These are phyloP conservation scores for Colletotrichum cuscutae DNA, from an alignment of 2,329 filamentous ascomycete genomes.

Conservation along the genomic window DNA sequence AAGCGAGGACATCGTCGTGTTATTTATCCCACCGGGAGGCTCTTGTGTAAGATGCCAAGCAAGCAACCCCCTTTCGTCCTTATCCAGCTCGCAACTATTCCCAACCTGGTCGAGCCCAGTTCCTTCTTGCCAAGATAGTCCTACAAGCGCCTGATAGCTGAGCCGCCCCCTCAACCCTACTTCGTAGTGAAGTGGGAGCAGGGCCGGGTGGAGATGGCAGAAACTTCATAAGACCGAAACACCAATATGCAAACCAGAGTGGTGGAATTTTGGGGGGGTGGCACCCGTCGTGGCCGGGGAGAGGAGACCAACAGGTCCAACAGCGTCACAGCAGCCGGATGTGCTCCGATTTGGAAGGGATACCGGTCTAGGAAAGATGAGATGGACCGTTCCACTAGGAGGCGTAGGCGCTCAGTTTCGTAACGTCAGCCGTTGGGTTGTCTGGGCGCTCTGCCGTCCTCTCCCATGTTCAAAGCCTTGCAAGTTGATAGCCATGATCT, in stretches of 20 bases:
- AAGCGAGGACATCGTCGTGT: neutral
- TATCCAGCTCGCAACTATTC: neutral
- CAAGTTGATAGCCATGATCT: neutral
- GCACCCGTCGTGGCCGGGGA: constrained; percentile 23
- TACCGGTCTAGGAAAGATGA: constrained; percentile 25
- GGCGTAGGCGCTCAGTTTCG: neutral
- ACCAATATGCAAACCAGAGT: constrained; percentile 27
- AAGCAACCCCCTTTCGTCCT: neutral
- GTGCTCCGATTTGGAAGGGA: constrained; percentile 28
- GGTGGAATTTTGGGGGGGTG: constrained; percentile 24
- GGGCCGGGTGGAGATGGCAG: constrained; percentile 3
- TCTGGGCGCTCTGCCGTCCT: constrained; percentile 4
- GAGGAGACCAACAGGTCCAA: neutral
- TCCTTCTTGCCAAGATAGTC: neutral
- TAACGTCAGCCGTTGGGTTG: neutral
- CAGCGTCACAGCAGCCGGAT: constrained; percentile 3
- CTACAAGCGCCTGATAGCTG: neutral
- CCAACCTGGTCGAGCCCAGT: neutral
- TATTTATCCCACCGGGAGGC: constrained; percentile 19
- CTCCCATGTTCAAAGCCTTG: neutral
- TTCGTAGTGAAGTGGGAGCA: neutral
- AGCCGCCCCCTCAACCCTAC: constrained; percentile 16
- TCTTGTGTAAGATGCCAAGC: neutral
- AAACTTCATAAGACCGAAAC: constrained; percentile 31
- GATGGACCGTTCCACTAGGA: constrained; percentile 8